These are phyloP conservation scores for Populus tremula DNA, from an alignment of 345 rosid genomes.

Conservation along the genomic window DNA sequence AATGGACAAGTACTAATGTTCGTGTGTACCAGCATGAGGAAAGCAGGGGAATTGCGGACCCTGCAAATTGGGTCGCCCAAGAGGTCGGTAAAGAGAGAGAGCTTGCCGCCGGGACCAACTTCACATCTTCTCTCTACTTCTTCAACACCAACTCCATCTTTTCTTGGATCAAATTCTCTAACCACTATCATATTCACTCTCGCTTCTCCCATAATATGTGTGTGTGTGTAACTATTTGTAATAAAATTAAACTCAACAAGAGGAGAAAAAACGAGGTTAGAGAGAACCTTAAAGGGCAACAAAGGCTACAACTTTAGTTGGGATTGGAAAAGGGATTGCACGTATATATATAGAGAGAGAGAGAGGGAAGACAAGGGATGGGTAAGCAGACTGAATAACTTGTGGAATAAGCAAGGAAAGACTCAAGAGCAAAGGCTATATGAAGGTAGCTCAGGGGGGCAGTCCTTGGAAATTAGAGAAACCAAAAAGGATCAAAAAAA, in stretches of 20 bases:
- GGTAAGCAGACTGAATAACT: constrained; percentile 3
- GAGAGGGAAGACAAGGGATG: constrained; percentile 1
- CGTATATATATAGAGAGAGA: constrained; percentile 5
- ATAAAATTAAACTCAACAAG: not conserved
- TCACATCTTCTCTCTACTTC: constrained; percentile 82
- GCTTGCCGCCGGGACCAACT: constrained; percentile 76
- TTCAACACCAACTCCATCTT: constrained; percentile 57
- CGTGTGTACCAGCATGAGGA: constrained; percentile 79
- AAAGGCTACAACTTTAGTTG: too few relatives aligned
- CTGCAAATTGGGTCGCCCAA: constrained; percentile 97
- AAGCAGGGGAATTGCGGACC: constrained; percentile 95
- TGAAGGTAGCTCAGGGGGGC: not conserved
- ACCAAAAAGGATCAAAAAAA: not conserved
- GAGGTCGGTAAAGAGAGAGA: constrained; percentile 88
- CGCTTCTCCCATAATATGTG: constrained; percentile 14
- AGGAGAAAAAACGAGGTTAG: not conserved
- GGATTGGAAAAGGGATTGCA: too few relatives aligned
- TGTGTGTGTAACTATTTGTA: not conserved
- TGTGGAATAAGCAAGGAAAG: constrained; percentile 23
- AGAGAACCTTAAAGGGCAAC: not conserved
- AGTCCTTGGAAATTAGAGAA: constrained; percentile 17
- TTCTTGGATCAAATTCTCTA: constrained; percentile 64
- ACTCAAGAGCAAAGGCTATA: not conserved
- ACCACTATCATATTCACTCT: constrained; percentile 40
- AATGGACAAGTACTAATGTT: not conserved